Percentiles rank a stretch among this genome's conserved stretches.
These are phyloP conservation scores for Pseudoscleropodium purum DNA, from an alignment of 225 moss, liverwort and hornwort genomes.

Conservation along the genomic window DNA sequence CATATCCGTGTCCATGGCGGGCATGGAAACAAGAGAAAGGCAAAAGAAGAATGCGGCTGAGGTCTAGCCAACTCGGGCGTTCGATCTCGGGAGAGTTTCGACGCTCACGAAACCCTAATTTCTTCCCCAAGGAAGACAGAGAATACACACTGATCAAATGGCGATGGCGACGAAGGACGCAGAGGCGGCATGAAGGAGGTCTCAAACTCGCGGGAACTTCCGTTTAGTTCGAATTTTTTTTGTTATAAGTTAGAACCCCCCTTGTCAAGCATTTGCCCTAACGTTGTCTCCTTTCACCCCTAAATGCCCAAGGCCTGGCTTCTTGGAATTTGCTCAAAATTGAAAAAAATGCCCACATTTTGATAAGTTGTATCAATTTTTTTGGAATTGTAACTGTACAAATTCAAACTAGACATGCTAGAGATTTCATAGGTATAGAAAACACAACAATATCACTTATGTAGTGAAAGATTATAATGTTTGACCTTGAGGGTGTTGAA, in stretches of 20 bases:
- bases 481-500: too few relatives aligned
- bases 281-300: too few relatives aligned
- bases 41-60: not conserved
- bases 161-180: not conserved
- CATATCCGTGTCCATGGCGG: slow-evolving; percentile 26
- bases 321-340: too few relatives aligned
- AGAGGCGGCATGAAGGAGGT: not conserved
- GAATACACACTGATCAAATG: not conserved
- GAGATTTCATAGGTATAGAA: too few relatives aligned
- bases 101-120: not conserved
- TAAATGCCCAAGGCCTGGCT: too few relatives aligned
- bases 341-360: too few relatives aligned
- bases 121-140: not conserved
- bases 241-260: not conserved
- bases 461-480: too few relatives aligned
- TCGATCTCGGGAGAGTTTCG: not conserved
- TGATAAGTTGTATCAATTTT: too few relatives aligned
- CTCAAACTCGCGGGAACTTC: slow-evolving; percentile 1
- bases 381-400: too few relatives aligned
- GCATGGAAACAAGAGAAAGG: not conserved
- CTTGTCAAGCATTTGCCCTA: not conserved
- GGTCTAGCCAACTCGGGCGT: not conserved
- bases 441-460: too few relatives aligned
- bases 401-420: too few relatives aligned
- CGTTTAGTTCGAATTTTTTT: not conserved